Percentiles rank a stretch among this genome's conserved stretches.
Conservation (phyloP, 495 filamentous ascomycete species). For the Glarea lozoyensis region DNA sequence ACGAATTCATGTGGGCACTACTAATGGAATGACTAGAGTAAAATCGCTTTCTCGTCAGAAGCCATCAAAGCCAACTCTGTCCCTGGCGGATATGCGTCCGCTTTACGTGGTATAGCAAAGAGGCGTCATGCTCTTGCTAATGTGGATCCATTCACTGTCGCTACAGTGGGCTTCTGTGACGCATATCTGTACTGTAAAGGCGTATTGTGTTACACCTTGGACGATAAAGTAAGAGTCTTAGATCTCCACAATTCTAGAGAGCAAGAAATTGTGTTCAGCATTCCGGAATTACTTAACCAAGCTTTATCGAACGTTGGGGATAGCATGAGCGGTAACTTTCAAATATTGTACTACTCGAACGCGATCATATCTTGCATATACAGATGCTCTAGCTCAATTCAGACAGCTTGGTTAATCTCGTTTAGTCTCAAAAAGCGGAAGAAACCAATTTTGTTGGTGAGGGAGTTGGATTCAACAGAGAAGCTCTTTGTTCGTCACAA, state of each 20-base stretch:
- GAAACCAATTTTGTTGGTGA: slow-evolving; percentile 29
- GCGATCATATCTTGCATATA: slow-evolving; percentile 51
- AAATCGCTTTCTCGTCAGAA: slow-evolving; percentile 49
- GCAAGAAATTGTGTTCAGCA: slow-evolving; percentile 51
- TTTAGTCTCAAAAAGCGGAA: slow-evolving; percentile 45
- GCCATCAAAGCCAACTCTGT: slow-evolving; percentile 37
- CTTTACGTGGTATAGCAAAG: slow-evolving; percentile 50
- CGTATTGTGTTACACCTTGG: slow-evolving; percentile 50
- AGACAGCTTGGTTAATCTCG: slow-evolving; percentile 45
- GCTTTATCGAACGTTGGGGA: slow-evolving; percentile 12
- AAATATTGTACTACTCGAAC: slow-evolving; percentile 52
- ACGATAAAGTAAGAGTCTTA: slow-evolving; percentile 52
- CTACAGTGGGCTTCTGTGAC: slow-evolving; percentile 48
- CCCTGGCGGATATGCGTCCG: slow-evolving; percentile 41
- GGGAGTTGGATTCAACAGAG: slow-evolving; percentile 34
- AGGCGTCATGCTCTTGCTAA: slow-evolving; percentile 52
- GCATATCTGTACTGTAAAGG: slow-evolving; percentile 57
- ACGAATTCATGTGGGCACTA: neutral
- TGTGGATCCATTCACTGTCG: slow-evolving; percentile 52
- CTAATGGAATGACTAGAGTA: slow-evolving; percentile 33
- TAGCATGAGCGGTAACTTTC: slow-evolving; percentile 36
- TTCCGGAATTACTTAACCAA: slow-evolving; percentile 36
- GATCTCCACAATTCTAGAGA: slow-evolving; percentile 42
- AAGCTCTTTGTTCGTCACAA: slow-evolving; percentile 65
- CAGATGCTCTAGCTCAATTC: slow-evolving; percentile 27